Evolutionary conservation across 495 filamentous ascomycete species (phyloP), one percentile per base, ranked within the genome.

Genomic region (Bacidia rubella): DNA sequence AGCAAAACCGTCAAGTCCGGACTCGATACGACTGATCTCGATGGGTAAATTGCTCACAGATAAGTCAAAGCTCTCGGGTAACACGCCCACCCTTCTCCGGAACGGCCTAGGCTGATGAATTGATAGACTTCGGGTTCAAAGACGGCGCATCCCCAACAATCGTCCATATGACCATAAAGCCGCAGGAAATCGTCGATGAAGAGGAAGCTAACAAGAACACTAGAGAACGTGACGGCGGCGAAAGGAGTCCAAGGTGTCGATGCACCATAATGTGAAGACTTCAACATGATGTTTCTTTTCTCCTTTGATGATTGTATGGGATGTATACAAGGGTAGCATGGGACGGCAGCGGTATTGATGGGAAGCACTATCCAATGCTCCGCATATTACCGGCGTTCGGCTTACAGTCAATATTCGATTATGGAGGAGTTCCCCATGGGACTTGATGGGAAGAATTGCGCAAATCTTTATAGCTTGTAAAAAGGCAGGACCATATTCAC

Each of bases 101-200:
- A 17, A 24, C 11, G 4, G 20, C 24, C n/a, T 5, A 10, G 9
- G 25, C 29, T 56, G 32, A 54, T 20, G 45, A 24, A 40, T 26
- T 38, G 62, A 38, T 56, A 95, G 89, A 93, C 47, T 90, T 85
- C 60, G 80, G 78, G 45, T 90, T 95, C 61, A 83, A 74, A 54
- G 66, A 72, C 23, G 84, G 82, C 25, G 60, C 68, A 46, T 71
- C 84, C 22, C 71, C 73, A 5, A 93, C 93, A 59, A 86, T 94
- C 48, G 80, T 95, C 12, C 89, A 95, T 68, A 94, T 95, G 89
- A 92, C 86, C 20, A 77, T 95, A 51, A 84, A 85, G 60, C 89
- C 89, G 1, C 83, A 88, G 65, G 89, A 95, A 56, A 72, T 92
- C 54, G 76, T 90, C 52, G 88, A 95, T 54, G 89, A 95, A 62